A percentile compares a stretch with the other conserved stretches of the same genome.
Evolutionary conservation across 768 basidiomycete species (phyloP).

Genomic region (Lentinula detonsa): DNA sequence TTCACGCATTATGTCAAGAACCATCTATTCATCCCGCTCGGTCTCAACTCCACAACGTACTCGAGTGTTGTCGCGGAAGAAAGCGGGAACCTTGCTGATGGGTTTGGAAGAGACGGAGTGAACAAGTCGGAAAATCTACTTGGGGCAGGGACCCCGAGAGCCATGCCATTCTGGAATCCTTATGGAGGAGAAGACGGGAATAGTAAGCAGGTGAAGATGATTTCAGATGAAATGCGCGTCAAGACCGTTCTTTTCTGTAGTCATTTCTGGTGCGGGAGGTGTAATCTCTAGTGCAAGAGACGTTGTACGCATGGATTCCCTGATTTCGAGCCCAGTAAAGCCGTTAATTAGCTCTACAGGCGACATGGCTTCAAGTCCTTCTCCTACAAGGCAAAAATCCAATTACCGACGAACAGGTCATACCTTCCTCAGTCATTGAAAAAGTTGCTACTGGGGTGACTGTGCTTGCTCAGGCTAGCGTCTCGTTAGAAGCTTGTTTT

Average conservation of each 20-base stretch:
- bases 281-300: slow-evolving; percentile 22
- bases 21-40: slow-evolving; percentile 20
- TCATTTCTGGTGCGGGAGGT: slow-evolving; percentile 21
- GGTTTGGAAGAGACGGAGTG: slow-evolving; percentile 13
- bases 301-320: slow-evolving; percentile 12
- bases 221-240: neutral
- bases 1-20: slow-evolving; percentile 21
- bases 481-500: neutral
- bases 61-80: slow-evolving; percentile 18
- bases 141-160: slow-evolving; percentile 14
- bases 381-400: slow-evolving; percentile 20
- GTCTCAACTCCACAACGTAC: slow-evolving; percentile 21
- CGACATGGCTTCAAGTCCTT: slow-evolving; percentile 23
- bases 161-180: slow-evolving; percentile 16
- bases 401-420: slow-evolving; percentile 14
- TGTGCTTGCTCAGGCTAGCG: neutral
- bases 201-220: slow-evolving; percentile 5
- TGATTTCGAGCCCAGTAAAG: neutral
- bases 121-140: slow-evolving; percentile 17
- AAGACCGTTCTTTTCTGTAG: slow-evolving; percentile 6
- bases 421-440: slow-evolving; percentile 17
- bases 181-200: slow-evolving; percentile 17
- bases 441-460: slow-evolving; percentile 19
- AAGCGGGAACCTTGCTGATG: slow-evolving; percentile 20
- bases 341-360: slow-evolving; percentile 9